Evolutionary conservation across 225 moss, liverwort and hornwort species (phyloP).

Genomic region (Marchantia polymorpha): DNA sequence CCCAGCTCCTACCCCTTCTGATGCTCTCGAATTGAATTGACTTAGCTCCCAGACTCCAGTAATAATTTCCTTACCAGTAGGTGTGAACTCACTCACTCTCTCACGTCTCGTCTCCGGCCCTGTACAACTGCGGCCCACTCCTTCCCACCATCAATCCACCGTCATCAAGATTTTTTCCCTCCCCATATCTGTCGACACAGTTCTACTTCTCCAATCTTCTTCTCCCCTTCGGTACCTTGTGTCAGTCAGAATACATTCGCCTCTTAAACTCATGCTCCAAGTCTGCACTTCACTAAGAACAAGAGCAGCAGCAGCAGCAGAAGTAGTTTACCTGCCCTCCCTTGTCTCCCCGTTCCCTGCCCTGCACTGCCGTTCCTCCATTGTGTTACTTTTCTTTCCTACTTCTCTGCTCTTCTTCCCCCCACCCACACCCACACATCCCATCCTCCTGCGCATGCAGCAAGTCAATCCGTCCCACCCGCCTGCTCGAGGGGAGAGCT

Average conservation of each 20-base stretch:
- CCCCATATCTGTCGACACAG: neutral
- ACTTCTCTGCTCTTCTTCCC: neutral
- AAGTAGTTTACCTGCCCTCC: neutral
- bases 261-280: neutral
- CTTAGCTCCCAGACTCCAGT: neutral
- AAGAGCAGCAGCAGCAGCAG: neutral
- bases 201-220: constrained; percentile 5
- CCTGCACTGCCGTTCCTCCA: neutral
- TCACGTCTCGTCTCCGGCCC: constrained; percentile 2
- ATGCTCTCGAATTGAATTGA: neutral
- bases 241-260: neutral
- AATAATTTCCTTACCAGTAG: constrained; percentile 8
- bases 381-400: neutral
- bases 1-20: constrained; percentile 4
- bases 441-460: constrained; percentile 14
- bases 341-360: neutral
- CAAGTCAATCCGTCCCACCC: constrained; percentile 25
- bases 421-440: neutral
- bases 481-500: constrained; percentile 1
- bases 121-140: constrained; percentile 5
- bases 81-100: constrained; percentile 7
- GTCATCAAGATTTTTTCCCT: constrained; percentile 7
- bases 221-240: neutral
- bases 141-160: neutral
- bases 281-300: constrained; percentile 7